Percentiles rank a stretch among this genome's conserved stretches.
phyloP scores from a whole-genome alignment of 1,284 basidiomycete genomes.

The Ustilago xerochloae region DNA sequence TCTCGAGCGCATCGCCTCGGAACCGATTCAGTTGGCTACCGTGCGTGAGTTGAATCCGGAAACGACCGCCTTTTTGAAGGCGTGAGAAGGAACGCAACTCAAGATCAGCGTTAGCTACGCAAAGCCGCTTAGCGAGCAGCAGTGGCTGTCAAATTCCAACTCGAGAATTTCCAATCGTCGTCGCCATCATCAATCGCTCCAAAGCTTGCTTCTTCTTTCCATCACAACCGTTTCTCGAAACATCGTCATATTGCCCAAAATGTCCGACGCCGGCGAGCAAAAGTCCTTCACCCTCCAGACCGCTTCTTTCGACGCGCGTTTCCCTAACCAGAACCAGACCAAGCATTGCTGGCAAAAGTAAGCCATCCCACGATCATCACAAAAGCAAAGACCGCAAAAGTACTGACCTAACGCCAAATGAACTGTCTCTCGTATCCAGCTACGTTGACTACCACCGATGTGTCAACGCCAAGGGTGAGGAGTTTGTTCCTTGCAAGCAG shows the following conservation, averaged over 20 bases:
- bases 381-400: not conserved
- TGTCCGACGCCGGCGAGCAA: slow-evolving; percentile 47
- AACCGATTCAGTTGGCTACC: slow-evolving; percentile 16
- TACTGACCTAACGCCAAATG: slow-evolving; percentile 1
- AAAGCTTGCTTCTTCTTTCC: not conserved
- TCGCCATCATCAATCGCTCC: slow-evolving; percentile 5
- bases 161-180: not conserved
- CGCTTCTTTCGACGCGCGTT: slow-evolving; percentile 66
- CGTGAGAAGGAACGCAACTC: slow-evolving; percentile 9
- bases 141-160: slow-evolving; percentile 14
- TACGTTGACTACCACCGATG: slow-evolving; percentile 90
- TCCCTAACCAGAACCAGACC: slow-evolving; percentile 69
- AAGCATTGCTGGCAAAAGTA: slow-evolving; percentile 69
- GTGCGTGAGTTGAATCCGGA: slow-evolving; percentile 35
- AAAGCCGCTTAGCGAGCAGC: not conserved
- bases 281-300: slow-evolving; percentile 66
- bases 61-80: slow-evolving; percentile 16
- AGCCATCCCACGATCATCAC: slow-evolving; percentile 9
- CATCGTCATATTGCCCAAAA: slow-evolving; percentile 12
- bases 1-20: slow-evolving; percentile 11
- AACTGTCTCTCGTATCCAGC: slow-evolving; percentile 27
- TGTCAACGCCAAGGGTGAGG: slow-evolving; percentile 94
- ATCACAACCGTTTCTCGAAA: not conserved
- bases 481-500: slow-evolving; percentile 97
- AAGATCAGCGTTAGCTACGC: slow-evolving; percentile 16